These are phyloP conservation scores for Monosporascus sp. DNA, from an alignment of 2,329 filamentous ascomycete genomes.

Conservation along the genomic window DNA sequence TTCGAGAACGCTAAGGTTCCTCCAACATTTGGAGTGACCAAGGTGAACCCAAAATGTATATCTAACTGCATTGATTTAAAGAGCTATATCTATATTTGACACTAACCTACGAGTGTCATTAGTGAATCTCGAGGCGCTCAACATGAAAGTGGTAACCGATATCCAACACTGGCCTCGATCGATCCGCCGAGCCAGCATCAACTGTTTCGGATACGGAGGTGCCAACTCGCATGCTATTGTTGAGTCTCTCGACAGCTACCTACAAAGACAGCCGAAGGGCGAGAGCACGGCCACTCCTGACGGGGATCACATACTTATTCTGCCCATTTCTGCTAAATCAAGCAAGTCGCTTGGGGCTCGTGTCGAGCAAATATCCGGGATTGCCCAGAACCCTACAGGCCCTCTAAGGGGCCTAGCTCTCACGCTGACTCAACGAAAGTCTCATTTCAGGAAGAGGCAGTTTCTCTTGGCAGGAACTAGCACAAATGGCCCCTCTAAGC, in stretches of 20 bases:
- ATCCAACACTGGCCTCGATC: not conserved
- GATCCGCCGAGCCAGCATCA: conserved; percentile 2
- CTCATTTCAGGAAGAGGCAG: not conserved
- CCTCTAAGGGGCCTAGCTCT: too few relatives aligned
- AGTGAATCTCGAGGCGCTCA: conserved; percentile 1
- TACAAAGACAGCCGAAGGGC: not conserved
- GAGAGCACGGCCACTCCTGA: too few relatives aligned
- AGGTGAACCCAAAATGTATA: conserved; percentile 13
- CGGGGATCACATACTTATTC: not conserved
- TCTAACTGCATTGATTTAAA: not conserved
- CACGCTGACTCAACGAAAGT: too few relatives aligned
- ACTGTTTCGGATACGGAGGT: conserved; percentile 8
- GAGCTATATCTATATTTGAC: too few relatives aligned
- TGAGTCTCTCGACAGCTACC: conserved; percentile 3
- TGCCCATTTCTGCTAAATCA: conserved; percentile 1
- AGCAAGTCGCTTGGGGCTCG: not conserved
- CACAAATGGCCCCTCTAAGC: not conserved
- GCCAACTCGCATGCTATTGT: conserved; percentile 1
- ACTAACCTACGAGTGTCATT: not conserved
- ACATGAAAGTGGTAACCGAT: conserved; percentile 4
- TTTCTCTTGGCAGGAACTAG: not conserved
- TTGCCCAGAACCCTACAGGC: too few relatives aligned
- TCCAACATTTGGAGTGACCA: conserved; percentile 5
- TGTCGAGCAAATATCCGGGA: too few relatives aligned
- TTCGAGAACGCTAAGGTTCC: conserved; percentile 10